Base-by-base conservation (phyloP, 768 basidiomycete species). In the Termitomyces sp. region DNA sequence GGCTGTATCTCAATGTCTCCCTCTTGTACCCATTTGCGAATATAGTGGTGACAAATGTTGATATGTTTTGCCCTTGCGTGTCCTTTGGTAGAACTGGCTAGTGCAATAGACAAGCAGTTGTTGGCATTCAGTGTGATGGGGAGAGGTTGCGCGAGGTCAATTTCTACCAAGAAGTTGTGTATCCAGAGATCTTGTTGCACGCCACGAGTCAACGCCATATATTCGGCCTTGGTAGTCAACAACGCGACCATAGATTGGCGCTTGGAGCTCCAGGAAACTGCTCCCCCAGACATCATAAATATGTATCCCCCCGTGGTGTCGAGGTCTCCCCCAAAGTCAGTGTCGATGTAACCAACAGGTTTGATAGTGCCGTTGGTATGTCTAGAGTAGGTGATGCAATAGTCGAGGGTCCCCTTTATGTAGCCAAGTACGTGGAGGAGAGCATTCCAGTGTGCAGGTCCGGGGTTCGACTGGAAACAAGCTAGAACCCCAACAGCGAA, bases 181-280 rank as follows among this genome's bases (percentile, higher is more conserved):
- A 68, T 59, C 73, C 73, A 77, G 25, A 71, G 53, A 0, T 58
- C 63, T 47, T 76, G 65, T 41, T 69, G 59, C 0, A 64, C 59
- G 0, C 64, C 68, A 13, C 71, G 60, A 0, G 64, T 50, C 7
- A 66, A 54, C 0, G 70, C 68, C 48, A 76, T 66, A 36, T 69
- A 31, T 13, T 40, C 25, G 49, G 11, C 29, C 29, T 29, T 29
- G 29, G 29, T 29, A 29, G 29, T 9, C 9, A 9, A 29, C 29
- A 29, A 29, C 29, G 29, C 29, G 29, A 29, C 29, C 29, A 29
- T 29, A 29, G 29, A 29, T 29, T 29, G 29, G 29, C 36, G 36
- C n/a, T 50, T 50, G 22, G 36, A 50, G 29, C 44, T 32, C 72
- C 72, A 74, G 2, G 57, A 52, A 5, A 73, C 58, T 5, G 62